Percentiles rank a stretch among this genome's conserved stretches.
phyloP scores from a whole-genome alignment of 805 yeast species.

The Hanseniaspora taiwanica region DNA sequence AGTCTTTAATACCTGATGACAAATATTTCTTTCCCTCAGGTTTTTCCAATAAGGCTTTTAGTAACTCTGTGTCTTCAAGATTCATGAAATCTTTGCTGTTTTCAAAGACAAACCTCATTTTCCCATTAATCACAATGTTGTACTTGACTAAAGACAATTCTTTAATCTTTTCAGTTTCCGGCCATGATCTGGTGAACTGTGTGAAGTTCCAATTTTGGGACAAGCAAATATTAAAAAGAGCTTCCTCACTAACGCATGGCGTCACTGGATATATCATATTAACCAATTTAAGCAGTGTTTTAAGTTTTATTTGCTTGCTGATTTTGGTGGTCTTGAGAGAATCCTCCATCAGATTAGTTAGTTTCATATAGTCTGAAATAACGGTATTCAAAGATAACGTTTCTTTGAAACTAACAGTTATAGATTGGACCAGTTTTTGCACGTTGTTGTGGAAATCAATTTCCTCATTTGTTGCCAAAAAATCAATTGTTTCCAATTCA shows the following conservation, averaged over 20 bases:
- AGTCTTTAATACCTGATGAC: constrained; percentile 21
- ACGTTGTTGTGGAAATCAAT: constrained; percentile 43
- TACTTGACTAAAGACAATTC: constrained; percentile 30
- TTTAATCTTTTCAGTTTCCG: constrained; percentile 28
- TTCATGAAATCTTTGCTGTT: constrained; percentile 26
- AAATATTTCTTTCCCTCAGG: constrained; percentile 32
- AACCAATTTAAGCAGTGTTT: constrained; percentile 40
- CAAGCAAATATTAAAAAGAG: constrained; percentile 40
- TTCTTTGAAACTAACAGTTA: constrained; percentile 46
- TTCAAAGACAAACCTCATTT: constrained; percentile 36
- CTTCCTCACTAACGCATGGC: constrained; percentile 74
- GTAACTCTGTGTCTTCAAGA: constrained; percentile 23
- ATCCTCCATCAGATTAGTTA: constrained; percentile 31
- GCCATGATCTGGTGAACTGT: constrained; percentile 37
- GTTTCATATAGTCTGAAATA: constrained; percentile 80
- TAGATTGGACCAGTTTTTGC: constrained; percentile 32
- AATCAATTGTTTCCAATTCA: not conserved
- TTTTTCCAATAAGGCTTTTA: constrained; percentile 24
- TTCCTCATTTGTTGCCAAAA: constrained; percentile 31
- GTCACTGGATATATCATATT: constrained; percentile 66
- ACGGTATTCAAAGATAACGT: constrained; percentile 67
- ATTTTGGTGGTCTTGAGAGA: constrained; percentile 29
- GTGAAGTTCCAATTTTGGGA: constrained; percentile 20
- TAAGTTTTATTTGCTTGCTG: constrained; percentile 29
- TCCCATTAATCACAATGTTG: constrained; percentile 65